These are phyloP conservation scores for Porcisia hertigi DNA, from an alignment of 208 protist species.

Conservation along the genomic window DNA sequence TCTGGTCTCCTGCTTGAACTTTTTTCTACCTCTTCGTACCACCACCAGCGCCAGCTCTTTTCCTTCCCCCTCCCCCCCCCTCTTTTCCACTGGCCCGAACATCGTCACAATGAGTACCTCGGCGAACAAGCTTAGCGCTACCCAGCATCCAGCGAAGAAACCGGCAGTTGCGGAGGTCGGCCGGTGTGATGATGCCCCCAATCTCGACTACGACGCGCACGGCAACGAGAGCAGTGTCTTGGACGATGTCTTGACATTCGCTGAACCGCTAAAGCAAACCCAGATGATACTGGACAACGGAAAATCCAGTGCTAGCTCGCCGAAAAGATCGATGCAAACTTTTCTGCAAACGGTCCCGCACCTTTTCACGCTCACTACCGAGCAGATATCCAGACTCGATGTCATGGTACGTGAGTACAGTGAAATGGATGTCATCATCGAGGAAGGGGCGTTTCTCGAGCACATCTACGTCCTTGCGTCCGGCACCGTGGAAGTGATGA, in stretches of 20 bases:
- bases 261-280: slow-evolving; percentile 32
- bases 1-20: no score
- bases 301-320: neutral
- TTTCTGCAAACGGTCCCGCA: slow-evolving; percentile 78
- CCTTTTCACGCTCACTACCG: slow-evolving; percentile 65
- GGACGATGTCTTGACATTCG: slow-evolving; percentile 26
- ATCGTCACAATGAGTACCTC: neutral
- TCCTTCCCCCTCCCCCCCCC: neutral
- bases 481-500: slow-evolving; percentile 85
- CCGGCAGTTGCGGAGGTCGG: neutral
- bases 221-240: slow-evolving; percentile 15
- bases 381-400: slow-evolving; percentile 56
- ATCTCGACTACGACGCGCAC: slow-evolving; percentile 20
- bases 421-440: slow-evolving; percentile 80
- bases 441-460: slow-evolving; percentile 63
- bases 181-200: neutral
- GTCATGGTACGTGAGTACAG: slow-evolving; percentile 86
- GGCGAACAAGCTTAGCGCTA: neutral
- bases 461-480: slow-evolving; percentile 84
- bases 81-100: neutral
- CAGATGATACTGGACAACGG: slow-evolving; percentile 16
- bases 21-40: neutral
- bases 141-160: slow-evolving; percentile 2
- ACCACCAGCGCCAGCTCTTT: neutral
- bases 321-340: slow-evolving; percentile 48